Percentiles rank a stretch among this genome's conserved stretches.
Conservation (phyloP, 164 flowering plant species). For the Liriodendron chinense region DNA sequence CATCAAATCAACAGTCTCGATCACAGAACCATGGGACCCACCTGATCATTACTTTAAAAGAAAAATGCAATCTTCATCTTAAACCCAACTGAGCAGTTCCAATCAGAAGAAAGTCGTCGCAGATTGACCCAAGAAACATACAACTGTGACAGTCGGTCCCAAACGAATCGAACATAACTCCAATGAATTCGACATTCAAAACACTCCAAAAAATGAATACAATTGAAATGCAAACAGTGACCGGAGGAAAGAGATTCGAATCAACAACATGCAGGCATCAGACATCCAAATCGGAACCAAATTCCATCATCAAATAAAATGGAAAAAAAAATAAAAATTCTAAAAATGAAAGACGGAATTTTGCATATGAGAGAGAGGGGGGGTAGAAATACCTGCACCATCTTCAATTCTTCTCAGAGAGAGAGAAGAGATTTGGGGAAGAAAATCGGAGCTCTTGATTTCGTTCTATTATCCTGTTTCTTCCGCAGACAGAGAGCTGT, state of each 20-base stretch:
- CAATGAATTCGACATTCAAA: not conserved
- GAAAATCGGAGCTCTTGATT: not conserved
- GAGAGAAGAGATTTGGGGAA: not conserved
- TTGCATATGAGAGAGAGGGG: not conserved
- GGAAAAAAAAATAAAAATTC: not conserved
- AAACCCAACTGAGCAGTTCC: not conserved
- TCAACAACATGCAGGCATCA: not conserved
- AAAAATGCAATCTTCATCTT: not conserved
- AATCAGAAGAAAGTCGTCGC: not conserved
- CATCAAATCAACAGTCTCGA: too few species aligned
- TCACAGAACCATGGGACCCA: not conserved
- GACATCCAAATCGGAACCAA: not conserved
- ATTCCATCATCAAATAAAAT: not conserved
- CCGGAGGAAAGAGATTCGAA: too few species aligned
- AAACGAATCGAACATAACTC: not conserved
- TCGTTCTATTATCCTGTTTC: not conserved
- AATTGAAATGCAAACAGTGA: too few species aligned
- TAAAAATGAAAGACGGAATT: not conserved
- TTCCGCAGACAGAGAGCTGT: not conserved
- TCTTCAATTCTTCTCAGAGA: not conserved
- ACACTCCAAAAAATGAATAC: not conserved
- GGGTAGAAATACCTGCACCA: not conserved
- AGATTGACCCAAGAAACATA: not conserved
- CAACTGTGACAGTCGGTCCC: not conserved
- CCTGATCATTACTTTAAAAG: not conserved